Base-by-base conservation (phyloP, 148 eudicot species). In the Suaeda aralocaspica region DNA sequence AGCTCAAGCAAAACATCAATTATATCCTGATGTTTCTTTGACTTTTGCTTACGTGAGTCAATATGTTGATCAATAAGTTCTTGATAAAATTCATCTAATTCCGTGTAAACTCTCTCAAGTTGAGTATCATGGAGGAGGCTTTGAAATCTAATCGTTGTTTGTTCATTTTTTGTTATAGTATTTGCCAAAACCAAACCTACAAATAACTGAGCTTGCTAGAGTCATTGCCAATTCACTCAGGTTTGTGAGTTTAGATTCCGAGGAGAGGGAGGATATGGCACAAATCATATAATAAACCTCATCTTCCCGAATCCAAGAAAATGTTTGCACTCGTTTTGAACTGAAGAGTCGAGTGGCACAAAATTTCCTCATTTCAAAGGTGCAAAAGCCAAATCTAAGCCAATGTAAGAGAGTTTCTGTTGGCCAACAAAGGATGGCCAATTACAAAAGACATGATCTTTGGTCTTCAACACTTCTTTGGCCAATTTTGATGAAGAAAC, bases 291-390 rank as follows among this genome's bases (percentile, higher is more conserved):
- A 19, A 50, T 19, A 6, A 7, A 77, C 73, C 36, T 77, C 76
- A 0, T 77, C 76, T 49, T 59, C 66, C 28, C 76, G 49, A 65
- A 77, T 61, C 25, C 58, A 59, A 41, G 41, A n/a, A 29, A 56
- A 77, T 15, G 69, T 51, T 55, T 60, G 76, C 2, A 72, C 76
- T 63, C 68, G 72, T 5, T 67, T 72, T 14, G 72, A 48, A 71
- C 73, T 67, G 30, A 72, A 72, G n/a, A 72, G 16, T 13, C 72
- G 80, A 26, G 42, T 31, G 30, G 29, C 59, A 65, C 64, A 42
- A 25, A 72, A 21, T 49, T 72, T 77, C 50, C 52, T 72, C 25
- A 77, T 58, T 8, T 77, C 76, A 58, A 71, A n/a, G 80, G 72
- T 9, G 65, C 30, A 67, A 77, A 67, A 0, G 46, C 44, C 6